Base-by-base conservation (phyloP, 306 rosid genomes). In the Vicia faba region DNA sequence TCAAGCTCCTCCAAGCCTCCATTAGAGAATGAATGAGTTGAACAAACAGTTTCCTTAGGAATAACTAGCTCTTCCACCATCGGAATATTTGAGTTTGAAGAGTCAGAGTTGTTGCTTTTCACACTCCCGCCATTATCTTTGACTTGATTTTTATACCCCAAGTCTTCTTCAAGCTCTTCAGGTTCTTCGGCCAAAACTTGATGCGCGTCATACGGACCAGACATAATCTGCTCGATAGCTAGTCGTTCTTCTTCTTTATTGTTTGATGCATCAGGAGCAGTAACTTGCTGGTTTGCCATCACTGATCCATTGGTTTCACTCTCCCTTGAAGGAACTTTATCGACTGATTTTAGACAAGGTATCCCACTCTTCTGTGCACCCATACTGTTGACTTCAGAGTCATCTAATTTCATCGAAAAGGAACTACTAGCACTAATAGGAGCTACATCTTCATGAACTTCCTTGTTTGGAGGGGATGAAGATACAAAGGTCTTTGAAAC, bases 1-100 rank as follows among this genome's bases (percentile, higher is more conserved):
- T 93, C 99, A 59, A 93, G 99, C 86, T 93, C 97, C 69, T 90
- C 99, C 84, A 84, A 61, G 83, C 68, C 81, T 29, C 81, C 85
- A 51, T 57, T 79, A 68, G 66, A 58, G 68, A 44, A 71, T 63
- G 78, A 71, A 76, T 51, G 39, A 53, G 78, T 16, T 11, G 79
- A 64, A 71, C 54, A 77, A 14, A 65, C 68, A 36, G 84, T 49
- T 75, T 72, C 88, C 49, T 69, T 63, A 18, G 74, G 76, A 69
- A 76, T 67, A 59, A 77, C 70, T 31, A 60, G 75, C 25, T 46
- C 80, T 60, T 73, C 77, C 23, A 40, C 75, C 49, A 69, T 75
- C 10, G 70, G 79, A 46, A 61, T 11, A 35, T 76, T 79, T 36
- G 68, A 68, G 73, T 31, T 68, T 68, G 80, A 79, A 75, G 84